Base-by-base conservation (phyloP, 352 stramenopile genomes). In the Phytophthora cajani region DNA sequence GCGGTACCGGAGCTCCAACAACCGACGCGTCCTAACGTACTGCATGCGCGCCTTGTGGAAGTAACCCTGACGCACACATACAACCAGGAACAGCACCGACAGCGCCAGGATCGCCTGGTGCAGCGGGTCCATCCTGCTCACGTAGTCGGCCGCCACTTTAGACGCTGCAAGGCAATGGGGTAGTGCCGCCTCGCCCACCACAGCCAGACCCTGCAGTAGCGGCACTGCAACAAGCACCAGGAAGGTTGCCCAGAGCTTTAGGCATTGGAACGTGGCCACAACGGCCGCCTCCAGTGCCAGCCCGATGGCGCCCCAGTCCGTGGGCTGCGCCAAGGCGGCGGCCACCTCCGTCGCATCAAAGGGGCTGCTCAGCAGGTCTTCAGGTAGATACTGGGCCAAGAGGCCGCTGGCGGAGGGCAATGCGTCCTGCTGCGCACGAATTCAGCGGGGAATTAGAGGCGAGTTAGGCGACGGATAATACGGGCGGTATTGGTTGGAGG, bases 21-120 rank as follows among this genome's bases (percentile, higher is more conserved):
- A 64, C 9, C 83, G 68, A 11, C 81, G 79, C 23, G 90, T 81
- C 14, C 65, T 36, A 17, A 88, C 46, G 42, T 91, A 96, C 16
- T 78, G 77, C 33, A 85, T 47, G 16, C 84, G 69, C 8, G 70
- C 81, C 33, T 80, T 85, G 40, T 81, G 74, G 14, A 94, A 79
- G 71, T 94, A 95, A 12, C 88, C 87, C 25, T 81, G 75, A 12
- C 85, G 87, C 38, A 89, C 79, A 56, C 84, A 87, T 14, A 95
- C 64, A 36, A 67, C 51, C 23, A 79, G 52, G 10, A 91, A 58
- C 0, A 90, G 23, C 2, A 60, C 17, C 9, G 66, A 55, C 19
- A 77, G 9, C 9, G 67, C 77, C 30, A 91, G 36, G 21, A 71
- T 57, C 10, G 74, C 74, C 59, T 95, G 87, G 54, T 91, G 67